A percentile compares a stretch with the other conserved stretches of the same genome.
Conservation (phyloP, 2,329 filamentous ascomycete species). For the Claviceps paspali region DNA sequence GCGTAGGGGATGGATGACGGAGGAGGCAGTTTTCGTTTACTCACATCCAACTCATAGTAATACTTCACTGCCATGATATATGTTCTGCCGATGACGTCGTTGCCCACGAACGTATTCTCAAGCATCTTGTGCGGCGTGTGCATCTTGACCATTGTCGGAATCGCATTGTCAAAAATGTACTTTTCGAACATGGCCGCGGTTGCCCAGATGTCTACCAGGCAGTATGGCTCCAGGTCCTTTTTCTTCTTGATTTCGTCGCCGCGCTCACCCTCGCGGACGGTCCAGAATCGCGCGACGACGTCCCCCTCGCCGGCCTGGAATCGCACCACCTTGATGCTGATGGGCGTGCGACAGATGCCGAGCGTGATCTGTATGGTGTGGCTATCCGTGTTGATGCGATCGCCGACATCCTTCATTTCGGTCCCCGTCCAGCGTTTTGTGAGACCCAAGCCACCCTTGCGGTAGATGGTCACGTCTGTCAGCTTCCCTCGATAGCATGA, state of each 20-base stretch:
- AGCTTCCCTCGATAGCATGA: conserved; percentile 30
- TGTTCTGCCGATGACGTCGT: conserved; percentile 10
- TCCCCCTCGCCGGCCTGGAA: conserved; percentile 25
- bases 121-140: conserved; percentile 4
- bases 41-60: conserved; percentile 12
- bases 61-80: conserved; percentile 10
- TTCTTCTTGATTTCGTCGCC: conserved; percentile 12
- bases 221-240: conserved; percentile 23
- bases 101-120: background rate
- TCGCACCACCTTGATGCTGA: conserved; percentile 24
- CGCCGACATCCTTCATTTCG: conserved; percentile 24
- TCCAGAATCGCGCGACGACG: conserved; percentile 23
- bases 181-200: conserved; percentile 18
- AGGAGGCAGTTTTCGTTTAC: too few relatives aligned
- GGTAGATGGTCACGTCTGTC: conserved; percentile 24
- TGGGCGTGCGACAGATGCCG: conserved; percentile 20
- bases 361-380: conserved; percentile 24
- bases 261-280: conserved; percentile 12
- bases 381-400: conserved; percentile 14
- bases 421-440: conserved; percentile 28
- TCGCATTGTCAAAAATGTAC: conserved; percentile 20
- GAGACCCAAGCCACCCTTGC: conserved; percentile 26
- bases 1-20: too few relatives aligned
- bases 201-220: conserved; percentile 21
- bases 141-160: conserved; percentile 14